These are phyloP conservation scores for Rhododendron ferrugineum DNA, from an alignment of 148 eudicot species.

Conservation along the genomic window DNA sequence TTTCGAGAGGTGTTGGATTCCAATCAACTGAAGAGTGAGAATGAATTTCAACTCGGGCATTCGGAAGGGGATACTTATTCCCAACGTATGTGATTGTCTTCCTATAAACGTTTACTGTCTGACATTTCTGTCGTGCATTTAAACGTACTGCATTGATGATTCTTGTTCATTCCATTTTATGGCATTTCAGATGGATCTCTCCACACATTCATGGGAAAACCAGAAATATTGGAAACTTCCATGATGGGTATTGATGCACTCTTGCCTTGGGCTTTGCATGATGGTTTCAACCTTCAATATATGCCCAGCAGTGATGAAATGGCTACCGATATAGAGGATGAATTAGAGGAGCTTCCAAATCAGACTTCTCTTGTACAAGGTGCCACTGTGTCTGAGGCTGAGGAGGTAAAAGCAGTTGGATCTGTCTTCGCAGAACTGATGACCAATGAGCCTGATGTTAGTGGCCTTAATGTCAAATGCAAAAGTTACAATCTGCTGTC, in stretches of 20 bases:
- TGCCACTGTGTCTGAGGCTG: constrained; percentile 13
- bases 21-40: constrained; percentile 3
- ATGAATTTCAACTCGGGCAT: neutral
- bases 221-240: constrained; percentile 19
- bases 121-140: neutral
- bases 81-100: constrained; percentile 18
- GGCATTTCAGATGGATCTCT: constrained; percentile 18
- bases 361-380: constrained; percentile 15
- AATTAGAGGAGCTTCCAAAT: constrained; percentile 22
- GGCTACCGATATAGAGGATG: constrained; percentile 13
- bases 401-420: constrained; percentile 18
- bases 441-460: constrained; percentile 16
- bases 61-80: neutral
- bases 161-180: neutral
- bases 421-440: constrained; percentile 18
- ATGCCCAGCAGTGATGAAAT: constrained; percentile 19
- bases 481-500: constrained; percentile 9
- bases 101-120: neutral
- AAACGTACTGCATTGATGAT: neutral
- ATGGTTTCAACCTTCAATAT: constrained; percentile 13
- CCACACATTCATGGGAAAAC: constrained; percentile 4
- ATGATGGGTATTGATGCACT: constrained; percentile 10
- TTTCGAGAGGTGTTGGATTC: neutral
- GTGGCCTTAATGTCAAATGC: constrained; percentile 11
- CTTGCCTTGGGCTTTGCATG: constrained; percentile 15